These are phyloP conservation scores for Emmonsiellopsis sp. DNA, from an alignment of 2,329 filamentous ascomycete genomes.

Conservation along the genomic window DNA sequence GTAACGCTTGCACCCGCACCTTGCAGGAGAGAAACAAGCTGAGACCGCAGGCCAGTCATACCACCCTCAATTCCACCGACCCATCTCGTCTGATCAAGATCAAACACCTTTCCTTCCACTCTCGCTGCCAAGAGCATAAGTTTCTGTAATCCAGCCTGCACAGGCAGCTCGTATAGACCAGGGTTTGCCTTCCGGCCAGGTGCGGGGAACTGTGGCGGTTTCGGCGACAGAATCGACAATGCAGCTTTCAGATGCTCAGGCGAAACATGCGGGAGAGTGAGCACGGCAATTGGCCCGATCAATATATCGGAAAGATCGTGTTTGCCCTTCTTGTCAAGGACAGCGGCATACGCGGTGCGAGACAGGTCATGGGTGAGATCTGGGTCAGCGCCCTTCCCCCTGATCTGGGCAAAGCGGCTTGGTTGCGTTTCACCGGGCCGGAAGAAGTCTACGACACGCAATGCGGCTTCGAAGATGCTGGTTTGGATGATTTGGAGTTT, in stretches of 20 bases:
- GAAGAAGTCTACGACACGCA: slow-evolving; percentile 82
- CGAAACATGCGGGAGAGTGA: slow-evolving; percentile 74
- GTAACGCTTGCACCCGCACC: slow-evolving; percentile 70
- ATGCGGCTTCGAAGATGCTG: slow-evolving; percentile 76
- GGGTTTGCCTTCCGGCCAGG: slow-evolving; percentile 69
- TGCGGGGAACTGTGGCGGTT: slow-evolving; percentile 62
- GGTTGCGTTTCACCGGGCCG: slow-evolving; percentile 36
- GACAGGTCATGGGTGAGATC: slow-evolving; percentile 52
- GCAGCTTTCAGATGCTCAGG: slow-evolving; percentile 76
- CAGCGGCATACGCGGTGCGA: slow-evolving; percentile 42
- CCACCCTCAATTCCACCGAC: slow-evolving; percentile 72
- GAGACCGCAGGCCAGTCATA: slow-evolving; percentile 67
- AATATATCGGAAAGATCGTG: slow-evolving; percentile 66
- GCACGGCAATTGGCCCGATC: slow-evolving; percentile 67
- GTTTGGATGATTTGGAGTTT: slow-evolving; percentile 80
- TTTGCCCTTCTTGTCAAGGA: slow-evolving; percentile 42
- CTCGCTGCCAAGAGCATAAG: slow-evolving; percentile 77
- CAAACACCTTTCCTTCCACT: slow-evolving; percentile 77
- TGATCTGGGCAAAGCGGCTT: slow-evolving; percentile 9
- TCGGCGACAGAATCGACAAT: slow-evolving; percentile 67
- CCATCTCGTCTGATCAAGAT: slow-evolving; percentile 62
- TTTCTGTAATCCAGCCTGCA: slow-evolving; percentile 79
- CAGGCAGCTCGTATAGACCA: slow-evolving; percentile 67
- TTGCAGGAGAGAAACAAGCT: slow-evolving; percentile 74
- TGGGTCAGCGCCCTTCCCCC: slow-evolving; percentile 28